A percentile compares a stretch with the other conserved stretches of the same genome.
Evolutionary conservation across 768 basidiomycete genomes (phyloP).

Genomic region (Lactarius sanguifluus): DNA sequence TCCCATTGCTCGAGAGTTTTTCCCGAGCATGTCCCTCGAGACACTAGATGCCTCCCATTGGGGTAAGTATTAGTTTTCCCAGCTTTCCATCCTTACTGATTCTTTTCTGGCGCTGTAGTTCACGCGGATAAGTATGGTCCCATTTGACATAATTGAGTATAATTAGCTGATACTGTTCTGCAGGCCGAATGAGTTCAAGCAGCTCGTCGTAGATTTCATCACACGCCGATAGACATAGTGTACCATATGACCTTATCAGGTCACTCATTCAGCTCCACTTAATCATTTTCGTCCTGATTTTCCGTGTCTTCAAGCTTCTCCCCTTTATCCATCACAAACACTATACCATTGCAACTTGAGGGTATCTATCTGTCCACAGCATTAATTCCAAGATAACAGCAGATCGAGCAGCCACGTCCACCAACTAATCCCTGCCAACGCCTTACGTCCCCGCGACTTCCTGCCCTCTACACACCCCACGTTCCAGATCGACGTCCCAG

Average conservation of each 20-base stretch:
- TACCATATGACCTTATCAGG: neutral
- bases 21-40: constrained; percentile 65
- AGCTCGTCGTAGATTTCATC: constrained; percentile 37
- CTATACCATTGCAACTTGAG: constrained; percentile 19
- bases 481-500: constrained; percentile 20
- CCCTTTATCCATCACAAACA: constrained; percentile 1
- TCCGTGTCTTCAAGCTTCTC: too few species aligned
- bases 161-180: constrained; percentile 2
- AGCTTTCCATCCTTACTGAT: neutral
- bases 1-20: constrained; percentile 61
- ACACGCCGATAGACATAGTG: constrained; percentile 30
- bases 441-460: constrained; percentile 1
- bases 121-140: constrained; percentile 69
- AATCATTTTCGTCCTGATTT: constrained; percentile 5
- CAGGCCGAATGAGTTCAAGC: constrained; percentile 58
- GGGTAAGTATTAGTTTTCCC: constrained; percentile 49
- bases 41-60: constrained; percentile 80
- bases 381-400: constrained; percentile 9
- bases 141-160: neutral
- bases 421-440: neutral
- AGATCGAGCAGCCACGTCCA: neutral
- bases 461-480: constrained; percentile 7
- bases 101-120: constrained; percentile 45
- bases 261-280: neutral
- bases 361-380: constrained; percentile 17